Percentiles rank a stretch among this genome's conserved stretches.
Conservation (phyloP, 495 filamentous ascomycete genomes). For the Xylaria venustula region DNA sequence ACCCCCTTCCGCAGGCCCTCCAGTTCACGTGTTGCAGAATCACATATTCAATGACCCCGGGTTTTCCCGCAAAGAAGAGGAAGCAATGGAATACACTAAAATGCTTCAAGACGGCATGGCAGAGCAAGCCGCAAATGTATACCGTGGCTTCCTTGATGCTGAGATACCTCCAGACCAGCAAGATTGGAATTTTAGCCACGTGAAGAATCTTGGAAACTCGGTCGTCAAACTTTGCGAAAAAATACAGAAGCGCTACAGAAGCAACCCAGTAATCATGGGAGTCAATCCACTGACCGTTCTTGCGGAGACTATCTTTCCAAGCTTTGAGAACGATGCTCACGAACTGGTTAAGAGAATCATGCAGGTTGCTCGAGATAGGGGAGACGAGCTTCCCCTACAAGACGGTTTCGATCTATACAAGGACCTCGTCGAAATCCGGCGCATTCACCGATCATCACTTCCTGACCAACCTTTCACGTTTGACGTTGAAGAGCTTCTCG, state of each 20-base stretch:
- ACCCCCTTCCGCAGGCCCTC: constrained; percentile 69
- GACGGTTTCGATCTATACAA: constrained; percentile 94
- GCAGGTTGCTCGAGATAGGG: constrained; percentile 61
- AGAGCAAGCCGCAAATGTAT: constrained; percentile 69
- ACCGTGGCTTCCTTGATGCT: constrained; percentile 67
- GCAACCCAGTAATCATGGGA: constrained; percentile 86
- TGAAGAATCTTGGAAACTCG: constrained; percentile 82
- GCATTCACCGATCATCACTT: constrained; percentile 70
- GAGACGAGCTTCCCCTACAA: constrained; percentile 76
- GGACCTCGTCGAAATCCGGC: constrained; percentile 78
- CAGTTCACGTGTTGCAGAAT: constrained; percentile 78
- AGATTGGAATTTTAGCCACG: constrained; percentile 81
- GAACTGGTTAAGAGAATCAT: constrained; percentile 80
- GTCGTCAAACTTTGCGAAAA: constrained; percentile 78
- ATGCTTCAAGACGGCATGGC: constrained; percentile 71
- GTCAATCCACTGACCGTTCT: constrained; percentile 81
- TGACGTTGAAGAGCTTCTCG: constrained; percentile 78
- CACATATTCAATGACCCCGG: constrained; percentile 78
- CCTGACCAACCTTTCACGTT: constrained; percentile 72
- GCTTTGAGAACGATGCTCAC: constrained; percentile 82
- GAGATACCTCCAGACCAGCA: constrained; percentile 72
- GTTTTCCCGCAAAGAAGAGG: constrained; percentile 67
- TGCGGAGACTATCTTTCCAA: constrained; percentile 79
- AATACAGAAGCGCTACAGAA: constrained; percentile 88
- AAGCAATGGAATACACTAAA: constrained; percentile 64